Evolutionary conservation across 768 basidiomycete species (phyloP), one percentile per base, ranked within the genome.

Genomic region (Boletus subparvulus): DNA sequence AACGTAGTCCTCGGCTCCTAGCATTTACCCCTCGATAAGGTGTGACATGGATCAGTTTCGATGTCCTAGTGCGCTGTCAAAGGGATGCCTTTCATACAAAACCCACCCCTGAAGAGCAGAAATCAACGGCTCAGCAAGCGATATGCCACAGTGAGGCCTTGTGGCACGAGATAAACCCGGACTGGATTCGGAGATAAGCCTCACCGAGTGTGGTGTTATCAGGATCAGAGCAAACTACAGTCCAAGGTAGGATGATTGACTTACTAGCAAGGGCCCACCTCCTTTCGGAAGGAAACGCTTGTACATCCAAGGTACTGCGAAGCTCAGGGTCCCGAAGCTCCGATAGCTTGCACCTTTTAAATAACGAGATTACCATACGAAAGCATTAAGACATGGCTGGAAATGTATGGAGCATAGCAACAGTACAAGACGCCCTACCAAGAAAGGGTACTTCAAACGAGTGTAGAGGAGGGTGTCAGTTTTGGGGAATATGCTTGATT

Each of bases 381-480:
- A 71, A 63, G 61, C 63, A 72, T 72, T 73, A 73, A 52, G 64
- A 72, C 70, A 72, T 71, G 67, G 71, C 3, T 50, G 64, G 61
- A 61, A 63, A 63, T 65, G 64, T 71, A 73, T 67, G 61, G 64
- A 73, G 70, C 70, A 72, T 70, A 56, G 59, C 56, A 63, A 72
- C 65, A 69, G 62, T 70, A 70, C 72, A 73, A 52, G 67, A 67
- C 65, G 37, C 54, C 61, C 60, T 65, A 56, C 65, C 65, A 65
- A 60, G 59, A 61, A 68, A 59, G 56, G 52, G 55, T 57, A 60
- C 59, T 56, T 55, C 43, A 66, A 71, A 71, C 44, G 70, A 71
- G 64, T 54, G 70, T 66, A 50, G 47, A 59, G 65, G 59, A 55
- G 63, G 68, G 61, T 56, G 69, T 65, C 60, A 50, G 46, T 60